Percentiles rank a stretch among this genome's conserved stretches.
Evolutionary conservation across 2,329 filamentous ascomycete species (phyloP).

Genomic region (Trichoderma sp.): DNA sequence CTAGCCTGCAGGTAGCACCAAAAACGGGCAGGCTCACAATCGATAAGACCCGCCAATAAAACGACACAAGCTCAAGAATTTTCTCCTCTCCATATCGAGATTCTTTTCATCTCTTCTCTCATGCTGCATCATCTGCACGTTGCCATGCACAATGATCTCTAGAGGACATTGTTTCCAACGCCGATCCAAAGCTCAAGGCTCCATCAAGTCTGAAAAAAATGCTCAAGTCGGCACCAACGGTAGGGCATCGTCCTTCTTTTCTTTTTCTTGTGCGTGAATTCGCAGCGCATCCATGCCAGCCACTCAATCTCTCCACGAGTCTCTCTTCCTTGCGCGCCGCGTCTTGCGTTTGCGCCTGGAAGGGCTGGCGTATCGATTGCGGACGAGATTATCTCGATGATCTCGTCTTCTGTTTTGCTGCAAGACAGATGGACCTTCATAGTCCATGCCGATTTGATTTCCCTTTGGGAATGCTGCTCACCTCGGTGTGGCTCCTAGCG

Average conservation of each 20-base stretch:
- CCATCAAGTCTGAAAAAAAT: not conserved
- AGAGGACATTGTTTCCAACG: no score
- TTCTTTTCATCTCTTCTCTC: no score
- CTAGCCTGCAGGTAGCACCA: no score
- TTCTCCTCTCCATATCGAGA: no score
- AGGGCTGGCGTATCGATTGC: constrained; percentile 35
- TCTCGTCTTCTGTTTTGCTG: constrained; percentile 33
- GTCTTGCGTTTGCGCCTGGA: constrained; percentile 38
- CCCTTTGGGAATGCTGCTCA: constrained; percentile 29
- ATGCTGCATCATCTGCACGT: not conserved
- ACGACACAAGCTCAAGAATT: no score
- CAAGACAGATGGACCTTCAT: constrained; percentile 53
- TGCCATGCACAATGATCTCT: no score
- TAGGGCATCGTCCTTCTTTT: not conserved
- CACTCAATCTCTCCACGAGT: constrained; percentile 32
- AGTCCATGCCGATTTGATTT: constrained; percentile 47
- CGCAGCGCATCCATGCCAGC: constrained; percentile 18
- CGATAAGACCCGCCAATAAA: not conserved
- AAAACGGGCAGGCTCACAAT: no score
- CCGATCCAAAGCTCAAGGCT: not conserved
- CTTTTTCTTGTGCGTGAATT: not conserved
- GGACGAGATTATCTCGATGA: not conserved
- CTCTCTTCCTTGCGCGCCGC: constrained; percentile 36
- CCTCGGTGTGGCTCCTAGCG: constrained; percentile 53
- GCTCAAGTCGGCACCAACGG: not conserved